Percentiles rank a stretch among this genome's conserved stretches.
phyloP scores from a whole-genome alignment of 495 filamentous ascomycete species.

The Podospora australis region DNA sequence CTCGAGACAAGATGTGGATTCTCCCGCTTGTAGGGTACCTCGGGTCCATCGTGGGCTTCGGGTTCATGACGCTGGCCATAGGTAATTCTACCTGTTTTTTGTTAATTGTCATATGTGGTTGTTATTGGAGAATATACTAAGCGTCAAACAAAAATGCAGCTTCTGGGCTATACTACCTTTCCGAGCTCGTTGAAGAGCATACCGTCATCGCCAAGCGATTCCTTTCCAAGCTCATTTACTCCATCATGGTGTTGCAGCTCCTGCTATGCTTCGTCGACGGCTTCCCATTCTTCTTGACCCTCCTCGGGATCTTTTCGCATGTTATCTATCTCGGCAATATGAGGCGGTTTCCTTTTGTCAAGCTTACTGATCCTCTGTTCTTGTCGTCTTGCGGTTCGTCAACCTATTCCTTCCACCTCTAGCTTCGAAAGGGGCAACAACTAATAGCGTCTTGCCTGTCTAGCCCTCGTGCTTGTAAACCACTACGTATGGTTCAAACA shows the following conservation, averaged over 20 bases:
- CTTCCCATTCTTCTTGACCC: conserved; percentile 67
- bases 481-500: conserved; percentile 96
- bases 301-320: conserved; percentile 76
- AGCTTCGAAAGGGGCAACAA: not conserved
- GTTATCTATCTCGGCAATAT: conserved; percentile 85
- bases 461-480: conserved; percentile 79
- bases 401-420: not conserved
- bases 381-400: conserved; percentile 67
- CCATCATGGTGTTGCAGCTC: conserved; percentile 65
- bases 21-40: conserved; percentile 83
- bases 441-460: not conserved
- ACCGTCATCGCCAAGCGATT: conserved; percentile 85
- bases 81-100: conserved; percentile 45
- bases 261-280: conserved; percentile 74
- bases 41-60: conserved; percentile 81
- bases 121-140: too few species aligned
- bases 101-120: not conserved
- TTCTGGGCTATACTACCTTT: conserved; percentile 95
- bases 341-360: conserved; percentile 80
- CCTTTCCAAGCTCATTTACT: conserved; percentile 78
- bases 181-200: conserved; percentile 95
- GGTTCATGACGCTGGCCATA: conserved; percentile 88
- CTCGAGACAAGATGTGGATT: conserved; percentile 81
- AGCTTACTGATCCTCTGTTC: conserved; percentile 83
- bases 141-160: conserved; percentile 56